Evolutionary conservation across 352 stramenopile species (phyloP), one percentile per base, ranked within the genome.

Genomic region (Phytophthora pseudosyringae): DNA sequence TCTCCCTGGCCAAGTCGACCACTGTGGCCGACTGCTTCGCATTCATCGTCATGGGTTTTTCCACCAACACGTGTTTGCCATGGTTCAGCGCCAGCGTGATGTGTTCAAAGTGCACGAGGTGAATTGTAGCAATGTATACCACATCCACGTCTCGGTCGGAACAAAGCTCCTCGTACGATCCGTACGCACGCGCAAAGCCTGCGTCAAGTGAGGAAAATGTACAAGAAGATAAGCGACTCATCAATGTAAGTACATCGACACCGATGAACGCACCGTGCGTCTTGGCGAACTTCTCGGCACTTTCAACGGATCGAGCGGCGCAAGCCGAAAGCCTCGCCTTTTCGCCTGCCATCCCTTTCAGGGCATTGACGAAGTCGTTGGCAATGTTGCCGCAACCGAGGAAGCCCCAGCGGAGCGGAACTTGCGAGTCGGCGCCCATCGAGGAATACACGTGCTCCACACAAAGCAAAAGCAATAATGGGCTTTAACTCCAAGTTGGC

Each of bases 11-110:
- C 21, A 93, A 40, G 10, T 65, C 44, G 26, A 86, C 68, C 31
- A 97, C 75, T 36, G 88, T 80, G 12, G 78, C 62, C 4, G 87
- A 86, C 72, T 98, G 82, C 26, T 81, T 58, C 49, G 73, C 55
- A 61, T 94, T 87, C 86, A 98, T 84, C 9, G 86, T 77, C 78
- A 98, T 94, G 8, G 91, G 91, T 68, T 98, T 98, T 69, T 98
- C 93, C 46, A 98, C 80, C 7, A 98, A 70, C 38, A 97, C 87
- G 77, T 98, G 90, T 69, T 98, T 98, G 64, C 79, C 78, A 43
- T 89, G 76, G 6, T 81, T 59, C 1, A 98, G 65, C 21, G 86
- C 93, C 43, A 93, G 67, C 35, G 88, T 68, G 32, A 83, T 83
- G 55, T 94, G 82, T 8, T 80, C 69, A 48, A 82, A 83, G 72